Evolutionary conservation across 2,329 filamentous ascomycete genomes (phyloP).

Genomic region (Teratosphaeria nubilosa): DNA sequence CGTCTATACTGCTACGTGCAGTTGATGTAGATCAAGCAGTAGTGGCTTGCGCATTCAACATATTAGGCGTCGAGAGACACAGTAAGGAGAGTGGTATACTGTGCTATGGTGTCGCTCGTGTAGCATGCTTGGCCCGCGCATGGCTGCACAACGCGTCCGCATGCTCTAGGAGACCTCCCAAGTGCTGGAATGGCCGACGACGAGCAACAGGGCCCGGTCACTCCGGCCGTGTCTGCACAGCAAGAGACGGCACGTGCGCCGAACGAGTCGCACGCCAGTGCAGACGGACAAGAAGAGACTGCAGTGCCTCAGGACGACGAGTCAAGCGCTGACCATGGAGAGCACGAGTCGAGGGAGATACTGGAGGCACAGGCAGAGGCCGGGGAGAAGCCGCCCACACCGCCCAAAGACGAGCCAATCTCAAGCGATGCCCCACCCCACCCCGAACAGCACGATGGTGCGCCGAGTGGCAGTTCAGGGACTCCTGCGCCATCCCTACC

Average conservation of each 20-base stretch:
- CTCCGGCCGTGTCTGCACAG: conserved; percentile 1
- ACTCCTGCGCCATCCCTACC: conserved; percentile 3
- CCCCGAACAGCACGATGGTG: neutral
- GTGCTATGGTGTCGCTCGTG: neutral
- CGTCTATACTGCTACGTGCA: too few relatives aligned
- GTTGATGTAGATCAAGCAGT: neutral
- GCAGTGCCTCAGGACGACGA: neutral
- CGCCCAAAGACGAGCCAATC: neutral
- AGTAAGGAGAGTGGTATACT: neutral
- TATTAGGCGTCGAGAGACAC: neutral
- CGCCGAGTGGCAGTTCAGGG: neutral
- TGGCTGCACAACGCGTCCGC: neutral
- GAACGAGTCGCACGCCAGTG: neutral
- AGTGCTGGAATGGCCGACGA: conserved; percentile 23
- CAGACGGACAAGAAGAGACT: neutral
- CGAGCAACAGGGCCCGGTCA: conserved; percentile 14
- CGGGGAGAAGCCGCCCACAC: conserved; percentile 3
- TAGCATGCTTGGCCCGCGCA: neutral
- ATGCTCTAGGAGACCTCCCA: conserved; percentile 8
- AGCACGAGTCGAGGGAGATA: neutral
- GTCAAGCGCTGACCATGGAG: neutral
- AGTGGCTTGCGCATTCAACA: neutral
- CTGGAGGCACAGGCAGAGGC: conserved; percentile 1
- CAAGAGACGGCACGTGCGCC: neutral
- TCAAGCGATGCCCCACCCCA: neutral